Evolutionary conservation across 441 rosid genomes (phyloP).

Genomic region (Pelargonium citronellum): DNA sequence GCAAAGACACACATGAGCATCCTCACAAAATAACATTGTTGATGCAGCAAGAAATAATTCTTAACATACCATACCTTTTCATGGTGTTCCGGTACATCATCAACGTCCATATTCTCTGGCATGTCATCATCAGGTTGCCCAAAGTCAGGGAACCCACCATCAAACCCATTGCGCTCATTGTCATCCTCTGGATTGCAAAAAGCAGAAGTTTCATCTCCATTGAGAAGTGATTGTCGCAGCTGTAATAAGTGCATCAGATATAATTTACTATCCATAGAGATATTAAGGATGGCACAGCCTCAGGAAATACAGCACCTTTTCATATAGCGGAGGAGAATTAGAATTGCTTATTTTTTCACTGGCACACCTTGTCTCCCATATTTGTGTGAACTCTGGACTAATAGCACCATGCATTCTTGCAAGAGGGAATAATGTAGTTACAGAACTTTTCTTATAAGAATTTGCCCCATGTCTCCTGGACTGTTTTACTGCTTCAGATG

Average conservation of each 20-base stretch:
- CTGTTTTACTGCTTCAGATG: slow-evolving; percentile 52
- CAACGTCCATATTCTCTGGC: background rate
- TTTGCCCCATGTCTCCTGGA: slow-evolving; percentile 37
- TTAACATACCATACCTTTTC: background rate
- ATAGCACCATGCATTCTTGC: slow-evolving; percentile 63
- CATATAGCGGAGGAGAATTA: background rate
- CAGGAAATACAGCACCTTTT: background rate
- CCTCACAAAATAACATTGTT: slow-evolving; percentile 6
- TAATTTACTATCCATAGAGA: background rate
- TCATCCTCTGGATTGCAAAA: background rate
- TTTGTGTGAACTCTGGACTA: slow-evolving; percentile 56
- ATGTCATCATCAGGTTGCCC: slow-evolving; percentile 6
- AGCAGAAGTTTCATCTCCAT: slow-evolving; percentile 25
- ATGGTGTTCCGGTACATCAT: background rate
- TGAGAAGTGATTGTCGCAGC: slow-evolving; percentile 36
- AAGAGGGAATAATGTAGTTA: slow-evolving; percentile 60
- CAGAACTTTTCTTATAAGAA: slow-evolving; percentile 30
- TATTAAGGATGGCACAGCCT: background rate
- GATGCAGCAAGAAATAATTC: background rate
- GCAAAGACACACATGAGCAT: slow-evolving; percentile 25
- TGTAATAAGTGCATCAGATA: background rate
- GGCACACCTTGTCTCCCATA: slow-evolving; percentile 49
- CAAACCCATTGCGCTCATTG: background rate
- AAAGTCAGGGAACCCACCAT: slow-evolving; percentile 1
- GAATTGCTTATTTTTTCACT: slow-evolving; percentile 26